Conservation (phyloP, 176 grass and related monocot species). For the Hordeum marinum region DNA sequence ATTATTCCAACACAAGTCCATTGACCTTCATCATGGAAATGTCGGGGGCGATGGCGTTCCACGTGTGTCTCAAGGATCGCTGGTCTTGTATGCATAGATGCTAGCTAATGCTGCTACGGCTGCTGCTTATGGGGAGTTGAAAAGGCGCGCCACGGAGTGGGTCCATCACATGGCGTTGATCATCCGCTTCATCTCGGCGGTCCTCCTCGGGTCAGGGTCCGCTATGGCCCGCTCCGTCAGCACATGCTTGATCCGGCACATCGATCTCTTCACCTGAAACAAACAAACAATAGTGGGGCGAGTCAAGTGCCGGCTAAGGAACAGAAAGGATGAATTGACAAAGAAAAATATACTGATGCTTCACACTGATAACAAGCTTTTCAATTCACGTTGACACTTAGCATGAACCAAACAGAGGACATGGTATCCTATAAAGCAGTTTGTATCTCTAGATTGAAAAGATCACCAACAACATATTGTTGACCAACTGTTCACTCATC, state of each 20-base stretch:
- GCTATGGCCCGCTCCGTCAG: slow-evolving; percentile 87
- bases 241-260: slow-evolving; percentile 98
- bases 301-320: neutral
- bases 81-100: neutral
- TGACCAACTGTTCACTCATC: neutral
- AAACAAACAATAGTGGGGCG: neutral
- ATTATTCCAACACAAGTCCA: no score
- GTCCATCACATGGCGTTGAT: slow-evolving; percentile 58
- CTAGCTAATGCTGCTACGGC: neutral
- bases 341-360: neutral
- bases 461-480: neutral
- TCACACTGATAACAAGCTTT: neutral
- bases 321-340: neutral
- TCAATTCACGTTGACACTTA: neutral
- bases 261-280: slow-evolving; percentile 78
- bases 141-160: neutral
- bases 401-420: neutral
- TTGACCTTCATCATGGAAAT: no score
- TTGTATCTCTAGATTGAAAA: neutral
- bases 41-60: no score
- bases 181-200: slow-evolving; percentile 93
- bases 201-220: slow-evolving; percentile 78
- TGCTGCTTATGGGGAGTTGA: neutral
- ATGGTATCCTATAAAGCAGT: neutral
- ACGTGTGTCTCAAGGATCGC: no score